Base-by-base conservation (phyloP, 805 yeast species). In the Candida lessepsii region DNA sequence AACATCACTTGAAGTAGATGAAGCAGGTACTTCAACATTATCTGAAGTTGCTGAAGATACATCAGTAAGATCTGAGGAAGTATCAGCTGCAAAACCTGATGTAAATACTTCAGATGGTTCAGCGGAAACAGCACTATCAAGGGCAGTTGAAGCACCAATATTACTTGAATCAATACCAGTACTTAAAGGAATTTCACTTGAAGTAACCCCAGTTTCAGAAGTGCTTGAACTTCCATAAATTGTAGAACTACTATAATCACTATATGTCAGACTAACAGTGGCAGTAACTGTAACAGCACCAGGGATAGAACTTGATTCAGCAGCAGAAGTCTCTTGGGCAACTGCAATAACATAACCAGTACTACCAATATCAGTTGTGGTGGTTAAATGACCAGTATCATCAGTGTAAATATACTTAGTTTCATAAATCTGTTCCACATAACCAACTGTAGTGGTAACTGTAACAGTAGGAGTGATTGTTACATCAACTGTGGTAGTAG, bases 391-490 rank as follows among this genome's bases (percentile, higher is more conserved):
- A 2, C 70, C 70, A 17, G 46, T 50, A 11, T 54, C 37, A 37
- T 50, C 51, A 18, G 69, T 61, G 46, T 48, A 67, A 20, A 63
- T 47, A 45, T 64, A 65, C 6, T 42, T 57, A 4, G 65, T 56
- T 20, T 52, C 62, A 36, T 41, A 56, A 17, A 63, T 43, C 17
- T 52, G 53, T 35, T 53, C 63, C n/a, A 52, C 41, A 18, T 46
- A 49, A 5, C 52, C 57, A 6, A 59, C 51, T 9, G 65, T 59
- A 14, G 59, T 58, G 14, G 69, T 58, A 15, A 47, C 49, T 1
- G 71, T 63, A 8, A 57, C 61, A 9, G 58, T 51, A 16, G 60
- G 58, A 16, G 66, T 60, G 13, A 46, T 40, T 24, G 65, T 60
- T 7, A 23, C 20, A 19, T 53, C 50, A 10, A 59, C 54, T n/a